Evolutionary conservation across 108 stramenopile genomes (phyloP), one percentile per base, ranked within the genome.

Genomic region (Skeletonema marinoi): DNA sequence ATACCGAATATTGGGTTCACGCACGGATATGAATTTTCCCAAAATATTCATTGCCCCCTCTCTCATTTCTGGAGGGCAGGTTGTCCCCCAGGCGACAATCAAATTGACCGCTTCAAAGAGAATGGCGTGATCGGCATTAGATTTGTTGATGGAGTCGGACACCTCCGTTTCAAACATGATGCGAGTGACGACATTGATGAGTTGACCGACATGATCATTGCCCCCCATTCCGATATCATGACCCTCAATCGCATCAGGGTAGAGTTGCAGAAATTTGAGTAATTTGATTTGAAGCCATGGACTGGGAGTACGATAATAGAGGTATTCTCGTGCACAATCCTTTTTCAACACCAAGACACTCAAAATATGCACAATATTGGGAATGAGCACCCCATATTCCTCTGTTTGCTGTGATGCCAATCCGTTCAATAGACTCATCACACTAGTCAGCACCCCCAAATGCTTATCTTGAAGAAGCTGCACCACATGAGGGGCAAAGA

Each of bases 1-100:
- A 82, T 99, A 99, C 19, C 98, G 91, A 84, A 98, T 97, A 76
- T 98, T 98, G 25, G 97, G 92, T 74, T 97, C 98, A 16, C 96
- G 86, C 0, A 98, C 95, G 16, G 91, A 88, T 64, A 99, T 98
- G 73, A 98, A 98, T 71, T 96, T 93, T 32, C 97, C 97, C 30
- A 99, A 87, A 3, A 96, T 88, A 59, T 88, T 87, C 95, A 98
- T 93, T 8, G 96, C 97, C 54, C 91, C 93, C 41, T 97, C 89
- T 41, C 92, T 65, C 54, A 98, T 75, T 42, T 86, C 83, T 9
- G 69, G 64, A 17, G 90, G 94, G 14, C 93, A 90, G 13, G 88
- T 68, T 4, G 92, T 84, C 44, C 97, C 98, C 85, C 97, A 98
- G 44, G 85, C 87, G 2, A 96, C 91, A 74, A 99, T 94, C 12